Conservation (phyloP, 2,329 filamentous ascomycete genomes). For the Tolypocladium sp. region DNA sequence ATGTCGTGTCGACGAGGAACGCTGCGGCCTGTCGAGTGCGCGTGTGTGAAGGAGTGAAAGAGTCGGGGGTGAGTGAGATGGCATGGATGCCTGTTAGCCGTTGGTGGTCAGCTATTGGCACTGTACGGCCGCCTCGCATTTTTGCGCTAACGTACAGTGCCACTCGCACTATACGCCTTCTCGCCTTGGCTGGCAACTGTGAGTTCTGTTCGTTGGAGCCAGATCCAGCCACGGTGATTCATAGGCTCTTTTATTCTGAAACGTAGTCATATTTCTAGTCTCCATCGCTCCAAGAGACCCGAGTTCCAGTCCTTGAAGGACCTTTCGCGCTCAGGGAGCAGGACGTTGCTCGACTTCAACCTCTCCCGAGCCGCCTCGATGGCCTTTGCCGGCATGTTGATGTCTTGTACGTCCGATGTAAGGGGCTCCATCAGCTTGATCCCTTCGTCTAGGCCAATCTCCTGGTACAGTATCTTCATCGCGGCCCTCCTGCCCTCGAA, state of each 20-base stretch:
- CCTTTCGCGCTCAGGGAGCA: conserved; percentile 47
- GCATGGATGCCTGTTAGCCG: background rate
- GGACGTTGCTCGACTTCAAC: conserved; percentile 36
- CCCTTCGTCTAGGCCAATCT: conserved; percentile 32
- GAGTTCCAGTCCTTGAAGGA: conserved; percentile 59
- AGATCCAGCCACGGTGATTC: background rate
- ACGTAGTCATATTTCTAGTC: background rate
- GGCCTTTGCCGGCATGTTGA: conserved; percentile 41
- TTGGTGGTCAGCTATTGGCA: background rate
- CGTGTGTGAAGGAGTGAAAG: background rate
- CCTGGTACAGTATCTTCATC: conserved; percentile 44
- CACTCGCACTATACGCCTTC: background rate
- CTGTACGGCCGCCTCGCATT: background rate
- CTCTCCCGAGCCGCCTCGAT: conserved; percentile 33
- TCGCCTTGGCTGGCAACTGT: background rate
- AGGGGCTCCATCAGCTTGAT: conserved; percentile 40
- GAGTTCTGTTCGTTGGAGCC: background rate
- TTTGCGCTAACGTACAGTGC: background rate
- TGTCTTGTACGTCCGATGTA: conserved; percentile 48
- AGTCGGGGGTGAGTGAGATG: background rate
- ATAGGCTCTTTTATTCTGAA: background rate
- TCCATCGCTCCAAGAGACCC: conserved; percentile 44
- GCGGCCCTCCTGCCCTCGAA: conserved; percentile 23
- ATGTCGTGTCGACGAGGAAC: background rate
- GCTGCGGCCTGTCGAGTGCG: too few relatives aligned